phyloP scores from a whole-genome alignment of 495 filamentous ascomycete genomes.

The Arthonia radiata region DNA sequence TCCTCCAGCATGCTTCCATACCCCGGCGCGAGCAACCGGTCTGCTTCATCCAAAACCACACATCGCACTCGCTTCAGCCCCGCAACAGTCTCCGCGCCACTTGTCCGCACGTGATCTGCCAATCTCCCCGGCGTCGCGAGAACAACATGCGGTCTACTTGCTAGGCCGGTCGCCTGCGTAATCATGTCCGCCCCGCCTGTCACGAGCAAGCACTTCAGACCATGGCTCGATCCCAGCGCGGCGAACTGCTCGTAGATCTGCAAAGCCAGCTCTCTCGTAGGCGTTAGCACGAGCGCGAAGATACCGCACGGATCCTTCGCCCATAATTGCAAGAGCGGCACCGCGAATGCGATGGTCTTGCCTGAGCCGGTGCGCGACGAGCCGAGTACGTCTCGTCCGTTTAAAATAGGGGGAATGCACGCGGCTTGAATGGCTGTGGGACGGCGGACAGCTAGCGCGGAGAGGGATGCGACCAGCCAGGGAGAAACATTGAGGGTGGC shows the following conservation, averaged over 20 bases:
- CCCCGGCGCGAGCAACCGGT: constrained; percentile 49
- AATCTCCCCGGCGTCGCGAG: constrained; percentile 87
- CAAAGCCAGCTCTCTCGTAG: constrained; percentile 79
- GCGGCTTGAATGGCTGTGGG: constrained; percentile 82
- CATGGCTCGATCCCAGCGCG: constrained; percentile 65
- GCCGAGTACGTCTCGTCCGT: constrained; percentile 81
- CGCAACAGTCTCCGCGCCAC: constrained; percentile 67
- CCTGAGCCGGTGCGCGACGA: constrained; percentile 90
- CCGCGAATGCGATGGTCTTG: constrained; percentile 93
- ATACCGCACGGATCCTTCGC: constrained; percentile 76
- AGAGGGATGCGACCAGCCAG: constrained; percentile 72
- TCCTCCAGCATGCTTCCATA: constrained; percentile 79
- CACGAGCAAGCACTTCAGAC: constrained; percentile 61
- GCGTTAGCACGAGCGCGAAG: constrained; percentile 71
- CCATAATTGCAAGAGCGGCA: constrained; percentile 84
- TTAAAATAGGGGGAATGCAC: constrained; percentile 74
- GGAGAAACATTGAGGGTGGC: constrained; percentile 47
- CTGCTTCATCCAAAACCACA: constrained; percentile 90
- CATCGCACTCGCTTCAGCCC: constrained; percentile 54
- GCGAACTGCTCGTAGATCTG: constrained; percentile 92
- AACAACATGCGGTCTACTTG: constrained; percentile 64
- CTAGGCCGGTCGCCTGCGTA: constrained; percentile 58
- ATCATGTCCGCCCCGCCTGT: constrained; percentile 88
- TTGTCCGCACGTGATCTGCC: constrained; percentile 78
- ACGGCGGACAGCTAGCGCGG: constrained; percentile 64